Evolutionary conservation across 345 rosid species (phyloP), one percentile per base, ranked within the genome.

Genomic region (Lepidium africanum): DNA sequence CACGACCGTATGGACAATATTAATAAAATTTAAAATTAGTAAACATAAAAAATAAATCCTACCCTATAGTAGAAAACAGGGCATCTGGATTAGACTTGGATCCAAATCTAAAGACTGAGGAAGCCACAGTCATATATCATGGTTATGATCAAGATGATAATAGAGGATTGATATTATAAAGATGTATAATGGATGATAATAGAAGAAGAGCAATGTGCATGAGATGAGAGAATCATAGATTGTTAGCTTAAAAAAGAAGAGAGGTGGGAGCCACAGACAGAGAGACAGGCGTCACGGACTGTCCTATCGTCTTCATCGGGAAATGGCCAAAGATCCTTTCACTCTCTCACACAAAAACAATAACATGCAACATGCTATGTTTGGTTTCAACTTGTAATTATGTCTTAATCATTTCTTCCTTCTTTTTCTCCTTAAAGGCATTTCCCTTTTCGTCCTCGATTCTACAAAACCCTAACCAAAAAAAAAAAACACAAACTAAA

Each of bases 231-330:
- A 78, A 67, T 78, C 80, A 68, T 49, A 64, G 75, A 21, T n/a
- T n/a, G n/a, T n/a, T n/a, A n/a, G n/a, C 51, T 40, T 6, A 27
- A 46, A 56, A 27, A 42, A 13, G 30, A 5, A 30, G 33, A 30
- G 33, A 30, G 2, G 7, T 30, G 62, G 81, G 78, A 23, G 71
- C 81, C 51, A 70, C 78, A 42, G 52, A 61, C 79, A 67, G 71
- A 54, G 76, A 53, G 77, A 80, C 86, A 80, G 81, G 81, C 47
- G 81, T 85, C 90, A 83, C 90, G 90, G 90, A 80, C 85, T 67
- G 82, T 83, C 82, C 84, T 81, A 68, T 78, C 78, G 64, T 43
- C 60, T 63, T 70, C 80, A 71, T 80, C 65, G 83, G 86, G 71
- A 81, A 79, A 69, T 77, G 81, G 74, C 50, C 72, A 74, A 46